phyloP scores from a whole-genome alignment of 306 rosid genomes.

The Echinosophora koreensis region DNA sequence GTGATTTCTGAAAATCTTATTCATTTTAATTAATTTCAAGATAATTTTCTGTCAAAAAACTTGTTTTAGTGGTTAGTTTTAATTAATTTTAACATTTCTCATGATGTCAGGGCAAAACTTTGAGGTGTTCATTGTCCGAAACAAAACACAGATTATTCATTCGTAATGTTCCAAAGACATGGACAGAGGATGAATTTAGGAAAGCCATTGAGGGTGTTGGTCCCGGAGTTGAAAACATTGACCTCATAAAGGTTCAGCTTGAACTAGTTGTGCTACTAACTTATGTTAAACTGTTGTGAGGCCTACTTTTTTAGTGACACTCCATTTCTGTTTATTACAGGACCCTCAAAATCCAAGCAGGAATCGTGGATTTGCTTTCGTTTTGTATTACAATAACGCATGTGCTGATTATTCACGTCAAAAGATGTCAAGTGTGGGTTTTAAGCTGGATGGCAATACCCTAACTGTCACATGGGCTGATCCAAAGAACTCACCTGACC shows the following conservation, averaged over 20 bases:
- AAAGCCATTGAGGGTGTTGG: conserved; percentile 84
- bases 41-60: conserved; percentile 16
- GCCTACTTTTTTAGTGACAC: background rate
- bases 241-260: conserved; percentile 85
- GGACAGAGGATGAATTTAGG: conserved; percentile 92
- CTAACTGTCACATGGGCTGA: conserved; percentile 99
- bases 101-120: conserved; percentile 79
- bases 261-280: conserved; percentile 34
- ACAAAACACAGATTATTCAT: conserved; percentile 91
- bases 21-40: conserved; percentile 7
- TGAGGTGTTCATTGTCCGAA: conserved; percentile 95
- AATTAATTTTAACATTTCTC: conserved; percentile 27
- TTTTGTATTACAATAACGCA: conserved; percentile 93
- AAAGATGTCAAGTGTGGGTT: conserved; percentile 74
- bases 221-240: conserved; percentile 91
- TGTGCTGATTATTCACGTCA: conserved; percentile 99
- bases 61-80: conserved; percentile 26
- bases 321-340: conserved; percentile 54
- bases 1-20: conserved; percentile 17
- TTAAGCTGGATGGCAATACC: conserved; percentile 86
- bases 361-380: conserved; percentile 99
- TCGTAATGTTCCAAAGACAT: conserved; percentile 89
- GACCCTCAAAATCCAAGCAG: conserved; percentile 85
- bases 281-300: conserved; percentile 27
- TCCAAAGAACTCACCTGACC: conserved; percentile 85